Percentiles rank a stretch among this genome's conserved stretches.
These are phyloP conservation scores for Wallacemonas sp. DNA, from an alignment of 208 protist genomes.

Conservation along the genomic window DNA sequence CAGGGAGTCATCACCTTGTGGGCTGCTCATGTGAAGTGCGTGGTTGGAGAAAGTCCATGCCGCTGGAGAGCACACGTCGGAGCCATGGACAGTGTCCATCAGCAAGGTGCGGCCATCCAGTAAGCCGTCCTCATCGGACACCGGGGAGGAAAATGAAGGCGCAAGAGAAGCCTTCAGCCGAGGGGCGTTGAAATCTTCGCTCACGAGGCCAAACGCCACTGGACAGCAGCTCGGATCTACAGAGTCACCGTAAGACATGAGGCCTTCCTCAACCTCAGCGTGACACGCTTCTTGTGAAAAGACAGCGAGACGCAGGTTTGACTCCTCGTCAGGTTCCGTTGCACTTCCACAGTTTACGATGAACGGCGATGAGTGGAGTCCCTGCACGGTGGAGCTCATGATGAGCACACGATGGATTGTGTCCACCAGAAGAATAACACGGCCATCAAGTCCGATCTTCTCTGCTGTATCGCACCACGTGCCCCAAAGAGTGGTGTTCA, in stretches of 20 bases:
- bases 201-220: conserved; percentile 65
- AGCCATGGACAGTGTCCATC: conserved; percentile 61
- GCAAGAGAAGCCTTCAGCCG: too few species aligned
- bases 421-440: conserved; percentile 69
- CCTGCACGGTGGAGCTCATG: conserved; percentile 66
- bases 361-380: conserved; percentile 60
- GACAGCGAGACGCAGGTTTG: conserved; percentile 58
- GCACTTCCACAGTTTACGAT: conserved; percentile 53
- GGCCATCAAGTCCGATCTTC: conserved; percentile 44
- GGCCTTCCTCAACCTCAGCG: conserved; percentile 46
- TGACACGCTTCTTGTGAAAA: conserved; percentile 69
- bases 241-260: conserved; percentile 48
- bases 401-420: conserved; percentile 48
- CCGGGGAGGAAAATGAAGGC: conserved; percentile 18
- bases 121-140: conserved; percentile 22
- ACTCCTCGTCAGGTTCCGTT: conserved; percentile 25
- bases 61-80: conserved; percentile 32
- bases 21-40: conserved; percentile 29
- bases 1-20: conserved; percentile 26
- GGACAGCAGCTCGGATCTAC: conserved; percentile 52
- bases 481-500: conserved; percentile 70
- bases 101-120: conserved; percentile 49
- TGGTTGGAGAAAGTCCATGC: conserved; percentile 53
- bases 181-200: conserved; percentile 27
- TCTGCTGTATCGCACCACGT: conserved; percentile 75